Percentiles rank a stretch among this genome's conserved stretches.
phyloP scores from a whole-genome alignment of 106 monocot species.

The Dioscorea alata region DNA sequence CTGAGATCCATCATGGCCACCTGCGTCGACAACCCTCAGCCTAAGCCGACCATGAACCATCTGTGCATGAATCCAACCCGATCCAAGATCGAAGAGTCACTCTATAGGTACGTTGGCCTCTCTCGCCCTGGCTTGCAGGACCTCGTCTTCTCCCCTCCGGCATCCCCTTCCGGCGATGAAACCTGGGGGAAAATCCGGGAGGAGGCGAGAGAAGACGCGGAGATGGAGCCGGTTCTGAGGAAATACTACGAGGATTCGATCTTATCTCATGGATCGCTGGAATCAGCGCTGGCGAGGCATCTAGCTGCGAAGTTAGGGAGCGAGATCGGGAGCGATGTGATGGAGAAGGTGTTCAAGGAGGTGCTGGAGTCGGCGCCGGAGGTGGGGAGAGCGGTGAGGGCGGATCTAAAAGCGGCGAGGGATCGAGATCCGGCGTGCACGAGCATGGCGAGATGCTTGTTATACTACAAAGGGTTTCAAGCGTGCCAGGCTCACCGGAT shows the following conservation, averaged over 20 bases:
- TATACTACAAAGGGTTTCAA: conserved; percentile 62
- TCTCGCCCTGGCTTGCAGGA: conserved; percentile 1
- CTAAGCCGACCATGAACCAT: not conserved
- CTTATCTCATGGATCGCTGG: conserved; percentile 52
- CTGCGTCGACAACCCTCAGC: conserved; percentile 27
- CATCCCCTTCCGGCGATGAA: conserved; percentile 17
- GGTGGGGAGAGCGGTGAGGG: conserved; percentile 23
- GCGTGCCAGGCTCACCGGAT: conserved; percentile 47
- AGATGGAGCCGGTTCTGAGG: conserved; percentile 44
- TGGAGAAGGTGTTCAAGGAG: conserved; percentile 29
- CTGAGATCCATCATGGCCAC: conserved; percentile 18
- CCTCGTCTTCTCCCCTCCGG: too few relatives aligned
- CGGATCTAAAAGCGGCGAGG: conserved; percentile 40
- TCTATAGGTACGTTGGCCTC: not conserved
- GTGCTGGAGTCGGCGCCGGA: conserved; percentile 9
- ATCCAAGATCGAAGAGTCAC: not conserved
- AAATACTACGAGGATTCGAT: conserved; percentile 41
- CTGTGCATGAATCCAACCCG: not conserved
- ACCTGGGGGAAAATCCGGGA: conserved; percentile 38
- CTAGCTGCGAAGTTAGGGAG: conserved; percentile 48
- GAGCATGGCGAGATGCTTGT: conserved; percentile 37
- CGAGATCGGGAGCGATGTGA: conserved; percentile 12
- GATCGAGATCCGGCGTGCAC: conserved; percentile 61
- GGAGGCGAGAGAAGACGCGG: conserved; percentile 51
- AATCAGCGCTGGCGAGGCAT: conserved; percentile 52